Conservation (phyloP, 164 flowering plant genomes). For the Sextonia rubra region DNA sequence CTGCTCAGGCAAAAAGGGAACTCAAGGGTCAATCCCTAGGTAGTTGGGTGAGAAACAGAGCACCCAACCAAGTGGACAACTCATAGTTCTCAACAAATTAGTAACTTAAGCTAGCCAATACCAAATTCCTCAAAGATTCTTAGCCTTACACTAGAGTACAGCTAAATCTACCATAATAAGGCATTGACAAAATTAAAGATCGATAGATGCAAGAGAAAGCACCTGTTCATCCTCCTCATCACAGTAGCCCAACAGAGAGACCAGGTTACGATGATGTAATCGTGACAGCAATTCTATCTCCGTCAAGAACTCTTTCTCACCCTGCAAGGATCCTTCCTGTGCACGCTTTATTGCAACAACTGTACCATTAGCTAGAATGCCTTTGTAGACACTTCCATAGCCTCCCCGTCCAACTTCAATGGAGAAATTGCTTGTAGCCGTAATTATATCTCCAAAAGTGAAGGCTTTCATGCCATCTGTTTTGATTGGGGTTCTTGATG, state of each 20-base stretch:
- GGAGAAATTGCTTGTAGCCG: slow-evolving; percentile 56
- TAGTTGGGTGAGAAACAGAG: too few relatives aligned
- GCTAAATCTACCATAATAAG: too few relatives aligned
- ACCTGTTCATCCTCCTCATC: slow-evolving; percentile 80
- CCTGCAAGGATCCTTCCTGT: slow-evolving; percentile 67
- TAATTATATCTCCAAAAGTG: slow-evolving; percentile 47
- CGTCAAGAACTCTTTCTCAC: slow-evolving; percentile 62
- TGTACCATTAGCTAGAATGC: slow-evolving; percentile 40
- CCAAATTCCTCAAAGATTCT: too few relatives aligned
- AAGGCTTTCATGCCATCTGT: slow-evolving; percentile 66
- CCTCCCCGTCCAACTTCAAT: slow-evolving; percentile 73
- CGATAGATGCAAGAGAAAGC: not conserved
- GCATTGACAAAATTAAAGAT: too few relatives aligned
- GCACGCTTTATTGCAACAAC: slow-evolving; percentile 78
- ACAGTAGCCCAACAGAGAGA: slow-evolving; percentile 67
- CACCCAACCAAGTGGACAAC: too few relatives aligned
- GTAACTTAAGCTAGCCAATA: too few relatives aligned
- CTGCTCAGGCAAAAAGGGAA: too few relatives aligned
- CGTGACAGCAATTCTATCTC: slow-evolving; percentile 73
- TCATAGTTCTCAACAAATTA: too few relatives aligned
- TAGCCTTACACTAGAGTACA: too few relatives aligned
- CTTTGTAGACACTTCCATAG: slow-evolving; percentile 74
- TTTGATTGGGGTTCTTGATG: slow-evolving; percentile 38
- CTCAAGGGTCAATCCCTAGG: too few relatives aligned
- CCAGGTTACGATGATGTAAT: slow-evolving; percentile 74